Conservation (phyloP, 306 rosid genomes). For the Citrullus colocynthis region DNA sequence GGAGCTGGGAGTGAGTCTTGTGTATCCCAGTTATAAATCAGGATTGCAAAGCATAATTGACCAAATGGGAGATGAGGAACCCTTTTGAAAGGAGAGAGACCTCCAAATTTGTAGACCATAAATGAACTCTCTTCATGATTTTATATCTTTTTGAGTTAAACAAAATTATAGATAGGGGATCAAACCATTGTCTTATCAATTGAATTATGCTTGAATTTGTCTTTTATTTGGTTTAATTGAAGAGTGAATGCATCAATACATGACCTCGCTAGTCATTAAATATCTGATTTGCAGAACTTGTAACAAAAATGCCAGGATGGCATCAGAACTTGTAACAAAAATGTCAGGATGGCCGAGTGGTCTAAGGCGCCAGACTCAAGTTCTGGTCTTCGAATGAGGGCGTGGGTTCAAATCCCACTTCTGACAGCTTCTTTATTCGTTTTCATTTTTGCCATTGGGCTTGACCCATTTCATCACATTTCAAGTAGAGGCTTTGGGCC, state of each 20-base stretch:
- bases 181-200: background rate
- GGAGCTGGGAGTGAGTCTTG: slow-evolving; percentile 49
- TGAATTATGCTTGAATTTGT: background rate
- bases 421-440: slow-evolving; percentile 1
- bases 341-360: slow-evolving; percentile 22
- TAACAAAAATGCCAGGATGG: no score
- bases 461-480: background rate
- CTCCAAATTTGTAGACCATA: background rate
- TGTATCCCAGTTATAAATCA: slow-evolving; percentile 51
- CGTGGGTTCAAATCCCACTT: slow-evolving; percentile 42
- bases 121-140: no score
- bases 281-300: no score
- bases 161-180: background rate
- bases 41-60: slow-evolving; percentile 59
- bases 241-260: no score
- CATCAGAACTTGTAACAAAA: no score
- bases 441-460: background rate
- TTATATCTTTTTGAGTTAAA: background rate
- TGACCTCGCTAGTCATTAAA: no score
- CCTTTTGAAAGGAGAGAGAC: slow-evolving; percentile 16
- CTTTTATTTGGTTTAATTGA: background rate
- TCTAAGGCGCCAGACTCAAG: slow-evolving; percentile 39
- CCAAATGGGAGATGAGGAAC: slow-evolving; percentile 24
- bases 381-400: slow-evolving; percentile 29
- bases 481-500: background rate